These are phyloP conservation scores for Metarhizium anisopliae DNA, from an alignment of 2,329 filamentous ascomycete species.

Conservation along the genomic window DNA sequence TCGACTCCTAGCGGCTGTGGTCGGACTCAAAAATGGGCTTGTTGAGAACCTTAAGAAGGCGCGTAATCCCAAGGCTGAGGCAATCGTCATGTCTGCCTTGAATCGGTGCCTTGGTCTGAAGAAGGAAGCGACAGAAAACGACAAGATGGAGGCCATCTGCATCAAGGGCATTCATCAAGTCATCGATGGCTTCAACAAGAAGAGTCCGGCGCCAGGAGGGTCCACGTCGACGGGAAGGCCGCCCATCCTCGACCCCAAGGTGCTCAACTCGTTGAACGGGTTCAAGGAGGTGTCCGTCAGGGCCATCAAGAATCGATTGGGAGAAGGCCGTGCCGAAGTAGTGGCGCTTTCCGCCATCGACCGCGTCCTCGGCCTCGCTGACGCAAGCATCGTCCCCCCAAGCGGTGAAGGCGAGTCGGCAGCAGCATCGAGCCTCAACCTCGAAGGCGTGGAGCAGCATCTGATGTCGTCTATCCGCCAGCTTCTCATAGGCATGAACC, in stretches of 20 bases:
- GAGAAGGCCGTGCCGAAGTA: slow-evolving; percentile 33
- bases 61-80: slow-evolving; percentile 32
- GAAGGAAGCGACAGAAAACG: slow-evolving; percentile 32
- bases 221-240: slow-evolving; percentile 16
- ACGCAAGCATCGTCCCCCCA: slow-evolving; percentile 30
- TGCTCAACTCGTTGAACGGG: slow-evolving; percentile 31
- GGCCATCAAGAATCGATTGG: slow-evolving; percentile 30
- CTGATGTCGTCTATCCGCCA: slow-evolving; percentile 31
- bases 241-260: slow-evolving; percentile 27
- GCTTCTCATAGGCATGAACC: slow-evolving; percentile 30
- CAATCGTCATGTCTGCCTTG: slow-evolving; percentile 43
- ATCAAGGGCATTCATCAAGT: slow-evolving; percentile 34
- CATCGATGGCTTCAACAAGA: slow-evolving; percentile 32
- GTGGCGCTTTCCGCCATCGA: slow-evolving; percentile 42
- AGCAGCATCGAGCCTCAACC: slow-evolving; percentile 16
- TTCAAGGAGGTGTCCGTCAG: slow-evolving; percentile 38
- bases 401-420: slow-evolving; percentile 20
- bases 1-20: slow-evolving; percentile 31
- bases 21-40: slow-evolving; percentile 37
- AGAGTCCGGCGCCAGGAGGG: slow-evolving; percentile 23
- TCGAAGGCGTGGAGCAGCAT: slow-evolving; percentile 31
- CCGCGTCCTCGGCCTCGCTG: slow-evolving; percentile 38
- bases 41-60: slow-evolving; percentile 35
- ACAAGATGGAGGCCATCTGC: slow-evolving; percentile 37
- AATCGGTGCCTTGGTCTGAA: slow-evolving; percentile 42